Percentiles rank a stretch among this genome's conserved stretches.
Evolutionary conservation across 73 alveolate genomes (phyloP).

Genomic region (Loxodes magnus): DNA sequence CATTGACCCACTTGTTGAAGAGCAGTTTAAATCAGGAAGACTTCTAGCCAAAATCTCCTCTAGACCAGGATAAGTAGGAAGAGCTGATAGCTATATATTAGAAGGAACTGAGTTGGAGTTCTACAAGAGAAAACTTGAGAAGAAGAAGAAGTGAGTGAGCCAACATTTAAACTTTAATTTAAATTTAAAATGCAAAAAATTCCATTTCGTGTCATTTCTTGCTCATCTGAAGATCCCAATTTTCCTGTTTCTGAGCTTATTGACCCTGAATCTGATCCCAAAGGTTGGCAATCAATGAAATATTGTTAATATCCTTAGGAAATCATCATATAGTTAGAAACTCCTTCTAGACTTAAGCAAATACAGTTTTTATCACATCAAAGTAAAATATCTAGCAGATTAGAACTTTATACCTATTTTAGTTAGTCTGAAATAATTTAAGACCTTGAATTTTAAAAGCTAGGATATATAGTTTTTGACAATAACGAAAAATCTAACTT

Average conservation of each 20-base stretch:
- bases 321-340: conserved; percentile 46
- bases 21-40: conserved; percentile 47
- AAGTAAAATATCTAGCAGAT: conserved; percentile 48
- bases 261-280: conserved; percentile 48
- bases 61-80: too few species aligned
- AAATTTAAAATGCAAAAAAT: too few species aligned
- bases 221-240: conserved; percentile 53
- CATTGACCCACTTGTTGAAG: conserved; percentile 37
- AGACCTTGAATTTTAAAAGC: too few species aligned
- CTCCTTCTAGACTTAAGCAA: conserved; percentile 43
- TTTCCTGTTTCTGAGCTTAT: conserved; percentile 56
- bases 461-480: too few species aligned
- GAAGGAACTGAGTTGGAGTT: conserved; percentile 74
- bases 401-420: conserved; percentile 49
- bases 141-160: too few species aligned
- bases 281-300: conserved; percentile 63
- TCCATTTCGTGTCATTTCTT: conserved; percentile 33
- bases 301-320: conserved; percentile 67
- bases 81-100: conserved; percentile 67
- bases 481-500: too few species aligned
- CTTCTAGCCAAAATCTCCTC: conserved; percentile 57
- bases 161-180: too few species aligned
- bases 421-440: conserved; percentile 16
- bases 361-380: conserved; percentile 67
- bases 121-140: conserved; percentile 61